A percentile compares a stretch with the other conserved stretches of the same genome.
Conservation (phyloP, 306 rosid species). For the Inga laurina region DNA sequence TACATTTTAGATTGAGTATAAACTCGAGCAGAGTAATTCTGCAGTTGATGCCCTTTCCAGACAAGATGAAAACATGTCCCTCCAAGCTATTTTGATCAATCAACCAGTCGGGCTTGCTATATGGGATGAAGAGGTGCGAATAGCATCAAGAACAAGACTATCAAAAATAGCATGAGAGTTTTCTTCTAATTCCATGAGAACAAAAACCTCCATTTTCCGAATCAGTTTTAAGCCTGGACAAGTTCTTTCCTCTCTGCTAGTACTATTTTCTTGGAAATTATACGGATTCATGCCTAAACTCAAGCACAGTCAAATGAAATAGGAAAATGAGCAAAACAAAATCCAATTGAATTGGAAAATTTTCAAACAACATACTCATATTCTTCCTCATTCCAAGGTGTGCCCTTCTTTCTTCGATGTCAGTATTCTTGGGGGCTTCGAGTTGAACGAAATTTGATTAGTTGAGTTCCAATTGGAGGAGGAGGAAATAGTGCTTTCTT, state of each 20-base stretch:
- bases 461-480: slow-evolving; percentile 53
- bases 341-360: slow-evolving; percentile 13
- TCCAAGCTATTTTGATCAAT: too few relatives aligned
- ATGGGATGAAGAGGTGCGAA: background rate
- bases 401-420: slow-evolving; percentile 84
- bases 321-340: background rate
- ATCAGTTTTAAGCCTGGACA: background rate
- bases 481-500: background rate
- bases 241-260: background rate
- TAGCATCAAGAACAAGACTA: background rate
- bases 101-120: too few relatives aligned
- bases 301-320: background rate
- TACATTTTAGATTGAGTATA: too few relatives aligned
- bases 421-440: slow-evolving; percentile 41
- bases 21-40: too few relatives aligned
- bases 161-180: background rate
- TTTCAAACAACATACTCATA: slow-evolving; percentile 51
- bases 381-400: slow-evolving; percentile 86
- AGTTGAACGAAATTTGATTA: slow-evolving; percentile 71
- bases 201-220: background rate
- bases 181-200: background rate
- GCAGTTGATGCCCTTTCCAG: too few relatives aligned
- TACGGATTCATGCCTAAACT: slow-evolving; percentile 4
- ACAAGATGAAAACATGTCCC: too few relatives aligned
- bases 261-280: slow-evolving; percentile 5